These are phyloP conservation scores for Fusarium decemcellulare DNA, from an alignment of 2,329 filamentous ascomycete genomes.

Conservation along the genomic window DNA sequence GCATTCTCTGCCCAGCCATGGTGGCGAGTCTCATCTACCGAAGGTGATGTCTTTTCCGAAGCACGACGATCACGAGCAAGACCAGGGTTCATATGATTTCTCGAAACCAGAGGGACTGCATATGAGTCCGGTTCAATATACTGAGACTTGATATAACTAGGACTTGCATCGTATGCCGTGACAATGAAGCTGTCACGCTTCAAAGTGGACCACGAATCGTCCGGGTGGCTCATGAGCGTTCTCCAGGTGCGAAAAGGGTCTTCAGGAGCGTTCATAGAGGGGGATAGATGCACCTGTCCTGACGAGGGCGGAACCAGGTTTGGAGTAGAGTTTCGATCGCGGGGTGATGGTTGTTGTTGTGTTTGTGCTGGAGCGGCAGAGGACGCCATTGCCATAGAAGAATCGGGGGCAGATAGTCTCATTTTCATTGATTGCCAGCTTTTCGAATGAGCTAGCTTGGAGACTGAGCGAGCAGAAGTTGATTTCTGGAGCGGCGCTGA, in stretches of 20 bases:
- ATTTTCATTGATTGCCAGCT: constrained; percentile 28
- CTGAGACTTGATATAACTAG: constrained; percentile 36
- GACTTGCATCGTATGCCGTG: constrained; percentile 23
- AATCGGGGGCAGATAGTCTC: constrained; percentile 4
- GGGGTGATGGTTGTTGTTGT: neutral
- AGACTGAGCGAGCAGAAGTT: neutral
- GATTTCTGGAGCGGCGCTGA: neutral
- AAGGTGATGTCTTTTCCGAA: neutral
- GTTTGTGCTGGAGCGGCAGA: neutral
- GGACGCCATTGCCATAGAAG: neutral
- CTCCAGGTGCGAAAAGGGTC: constrained; percentile 27
- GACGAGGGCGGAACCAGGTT: constrained; percentile 3
- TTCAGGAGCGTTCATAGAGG: constrained; percentile 18
- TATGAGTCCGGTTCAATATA: constrained; percentile 17
- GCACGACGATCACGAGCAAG: neutral
- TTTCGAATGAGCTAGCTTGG: constrained; percentile 26
- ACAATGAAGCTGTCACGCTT: constrained; percentile 20
- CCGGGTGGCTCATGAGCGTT: constrained; percentile 21
- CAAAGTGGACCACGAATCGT: constrained; percentile 31
- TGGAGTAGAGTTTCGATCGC: neutral
- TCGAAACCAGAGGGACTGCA: neutral
- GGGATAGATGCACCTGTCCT: constrained; percentile 4
- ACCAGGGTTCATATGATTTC: neutral
- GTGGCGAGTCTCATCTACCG: neutral
- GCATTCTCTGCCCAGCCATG: constrained; percentile 41